These are phyloP conservation scores for Cyphellophora attinorum DNA, from an alignment of 2,329 filamentous ascomycete species.

Conservation along the genomic window DNA sequence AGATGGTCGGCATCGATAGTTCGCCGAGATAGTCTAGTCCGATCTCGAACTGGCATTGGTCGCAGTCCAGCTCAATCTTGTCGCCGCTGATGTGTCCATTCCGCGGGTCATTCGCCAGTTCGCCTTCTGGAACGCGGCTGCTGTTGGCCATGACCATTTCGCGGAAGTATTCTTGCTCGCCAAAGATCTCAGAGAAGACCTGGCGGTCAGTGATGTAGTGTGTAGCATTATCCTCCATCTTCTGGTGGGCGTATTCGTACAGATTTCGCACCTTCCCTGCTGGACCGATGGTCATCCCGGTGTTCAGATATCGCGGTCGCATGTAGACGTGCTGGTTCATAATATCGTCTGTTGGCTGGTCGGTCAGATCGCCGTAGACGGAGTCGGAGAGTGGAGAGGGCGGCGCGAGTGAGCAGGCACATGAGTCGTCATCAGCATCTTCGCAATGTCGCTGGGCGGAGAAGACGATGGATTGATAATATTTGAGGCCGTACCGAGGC, in stretches of 20 bases:
- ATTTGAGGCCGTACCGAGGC: slow-evolving; percentile 13
- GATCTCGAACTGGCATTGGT: slow-evolving; percentile 40
- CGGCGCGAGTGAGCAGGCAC: slow-evolving; percentile 45
- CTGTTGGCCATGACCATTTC: slow-evolving; percentile 29
- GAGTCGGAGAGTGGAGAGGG: slow-evolving; percentile 40
- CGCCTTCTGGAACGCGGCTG: slow-evolving; percentile 24
- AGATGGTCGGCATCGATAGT: slow-evolving; percentile 26
- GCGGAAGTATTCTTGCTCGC: slow-evolving; percentile 43
- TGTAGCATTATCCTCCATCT: slow-evolving; percentile 24
- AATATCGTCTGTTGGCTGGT: slow-evolving; percentile 12
- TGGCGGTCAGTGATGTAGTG: slow-evolving; percentile 31
- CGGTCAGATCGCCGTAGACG: slow-evolving; percentile 35
- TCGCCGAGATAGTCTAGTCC: slow-evolving; percentile 43
- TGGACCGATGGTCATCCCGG: slow-evolving; percentile 41
- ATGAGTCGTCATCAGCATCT: slow-evolving; percentile 28
- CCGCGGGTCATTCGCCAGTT: slow-evolving; percentile 22
- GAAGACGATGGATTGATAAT: slow-evolving; percentile 44
- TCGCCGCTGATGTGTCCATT: neutral
- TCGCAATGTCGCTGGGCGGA: slow-evolving; percentile 45
- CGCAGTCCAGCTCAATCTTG: slow-evolving; percentile 5
- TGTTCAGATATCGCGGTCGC: slow-evolving; percentile 39
- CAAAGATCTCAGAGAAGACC: slow-evolving; percentile 42
- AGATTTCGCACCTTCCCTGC: slow-evolving; percentile 27
- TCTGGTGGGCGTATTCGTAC: neutral
- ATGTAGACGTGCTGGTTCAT: slow-evolving; percentile 22